These are phyloP conservation scores for Fusarium subtropicale DNA, from an alignment of 2,329 filamentous ascomycete species.

Conservation along the genomic window DNA sequence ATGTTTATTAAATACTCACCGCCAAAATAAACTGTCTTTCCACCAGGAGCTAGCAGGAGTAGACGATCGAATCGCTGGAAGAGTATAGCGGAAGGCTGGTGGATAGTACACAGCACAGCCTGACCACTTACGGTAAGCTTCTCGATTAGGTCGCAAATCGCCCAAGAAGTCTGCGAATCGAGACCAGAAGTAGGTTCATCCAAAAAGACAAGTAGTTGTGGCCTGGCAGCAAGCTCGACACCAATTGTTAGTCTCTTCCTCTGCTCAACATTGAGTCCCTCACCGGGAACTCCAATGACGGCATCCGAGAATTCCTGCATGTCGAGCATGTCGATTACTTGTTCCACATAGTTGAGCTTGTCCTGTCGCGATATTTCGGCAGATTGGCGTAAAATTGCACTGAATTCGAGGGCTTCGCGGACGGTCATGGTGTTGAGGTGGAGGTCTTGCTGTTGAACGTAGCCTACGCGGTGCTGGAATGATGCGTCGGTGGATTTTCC, in stretches of 20 bases:
- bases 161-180: slow-evolving; percentile 80
- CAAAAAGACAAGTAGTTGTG: slow-evolving; percentile 77
- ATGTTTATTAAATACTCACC: slow-evolving; percentile 51
- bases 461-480: slow-evolving; percentile 77
- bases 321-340: slow-evolving; percentile 49
- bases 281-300: slow-evolving; percentile 64
- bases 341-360: slow-evolving; percentile 48
- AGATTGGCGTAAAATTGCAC: slow-evolving; percentile 74
- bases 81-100: slow-evolving; percentile 59
- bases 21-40: slow-evolving; percentile 70
- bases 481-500: slow-evolving; percentile 69
- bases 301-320: slow-evolving; percentile 76
- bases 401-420: slow-evolving; percentile 63
- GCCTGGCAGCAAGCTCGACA: slow-evolving; percentile 80
- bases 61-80: slow-evolving; percentile 65
- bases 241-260: slow-evolving; percentile 75
- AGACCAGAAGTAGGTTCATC: slow-evolving; percentile 83
- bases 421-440: slow-evolving; percentile 77
- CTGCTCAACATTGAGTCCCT: slow-evolving; percentile 60
- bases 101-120: slow-evolving; percentile 60
- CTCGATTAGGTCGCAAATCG: slow-evolving; percentile 76
- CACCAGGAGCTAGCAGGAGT: slow-evolving; percentile 66
- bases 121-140: slow-evolving; percentile 66
- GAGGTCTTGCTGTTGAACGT: slow-evolving; percentile 78
- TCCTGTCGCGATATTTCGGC: slow-evolving; percentile 59